Percentiles rank a stretch among this genome's conserved stretches.
Evolutionary conservation across 139 green algal genomes (phyloP).

Genomic region (Micromonas pusilla): DNA sequence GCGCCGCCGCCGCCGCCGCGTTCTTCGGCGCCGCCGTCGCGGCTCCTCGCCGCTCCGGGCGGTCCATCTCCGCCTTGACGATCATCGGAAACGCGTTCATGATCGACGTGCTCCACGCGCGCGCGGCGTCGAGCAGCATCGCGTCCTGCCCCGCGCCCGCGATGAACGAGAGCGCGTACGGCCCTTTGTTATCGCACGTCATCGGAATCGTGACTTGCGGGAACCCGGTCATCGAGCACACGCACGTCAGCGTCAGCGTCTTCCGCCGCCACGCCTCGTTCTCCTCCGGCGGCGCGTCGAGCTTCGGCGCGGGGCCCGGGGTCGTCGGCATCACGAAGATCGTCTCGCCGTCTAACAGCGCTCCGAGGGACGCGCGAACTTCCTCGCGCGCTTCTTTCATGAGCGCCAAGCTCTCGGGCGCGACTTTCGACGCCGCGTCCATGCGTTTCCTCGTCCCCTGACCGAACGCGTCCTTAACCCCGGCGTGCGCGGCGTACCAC

Average conservation of each 20-base stretch:
- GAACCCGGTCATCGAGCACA: not conserved
- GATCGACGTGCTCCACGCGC: not conserved
- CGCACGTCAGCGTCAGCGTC: not conserved
- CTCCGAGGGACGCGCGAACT: not conserved
- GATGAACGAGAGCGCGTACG: not conserved
- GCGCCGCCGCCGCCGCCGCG: no score
- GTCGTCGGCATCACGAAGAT: constrained; percentile 18
- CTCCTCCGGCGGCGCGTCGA: not conserved
- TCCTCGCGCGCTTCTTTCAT: constrained; percentile 10
- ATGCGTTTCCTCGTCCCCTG: not conserved
- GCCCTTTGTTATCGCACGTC: not conserved
- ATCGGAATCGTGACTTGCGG: constrained; percentile 16
- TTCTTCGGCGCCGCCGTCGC: no score
- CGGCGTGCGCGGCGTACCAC: not conserved
- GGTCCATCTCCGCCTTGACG: not conserved
- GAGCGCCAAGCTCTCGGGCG: no score
- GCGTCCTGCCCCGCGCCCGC: not conserved
- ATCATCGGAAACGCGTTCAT: not conserved
- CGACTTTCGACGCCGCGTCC: constrained; percentile 4
- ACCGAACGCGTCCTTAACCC: not conserved
- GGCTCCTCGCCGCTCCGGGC: no score
- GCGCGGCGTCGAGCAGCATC: not conserved
- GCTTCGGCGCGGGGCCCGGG: not conserved
- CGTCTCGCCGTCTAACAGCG: not conserved
- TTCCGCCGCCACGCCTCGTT: not conserved